These are phyloP conservation scores for Tirmania nivea DNA, from an alignment of 495 filamentous ascomycete species.

Conservation along the genomic window DNA sequence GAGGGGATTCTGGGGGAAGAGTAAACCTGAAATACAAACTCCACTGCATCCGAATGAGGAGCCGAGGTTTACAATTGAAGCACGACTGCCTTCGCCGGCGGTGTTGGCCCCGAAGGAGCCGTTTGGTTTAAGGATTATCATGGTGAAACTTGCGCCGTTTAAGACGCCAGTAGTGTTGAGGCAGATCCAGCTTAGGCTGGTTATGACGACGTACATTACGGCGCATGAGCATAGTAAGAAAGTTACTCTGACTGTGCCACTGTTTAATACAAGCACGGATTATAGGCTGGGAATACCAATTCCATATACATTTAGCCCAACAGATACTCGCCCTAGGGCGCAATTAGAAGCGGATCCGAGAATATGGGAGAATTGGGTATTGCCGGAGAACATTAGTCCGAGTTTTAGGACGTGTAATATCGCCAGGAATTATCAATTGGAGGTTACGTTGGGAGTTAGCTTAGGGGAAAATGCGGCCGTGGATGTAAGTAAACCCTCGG, in stretches of 20 bases:
- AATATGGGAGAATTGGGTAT: constrained; percentile 43
- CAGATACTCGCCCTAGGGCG: constrained; percentile 34
- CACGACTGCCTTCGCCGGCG: constrained; percentile 65
- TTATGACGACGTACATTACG: constrained; percentile 54
- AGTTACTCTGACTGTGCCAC: constrained; percentile 28
- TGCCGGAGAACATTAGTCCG: constrained; percentile 71
- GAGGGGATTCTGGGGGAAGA: constrained; percentile 4
- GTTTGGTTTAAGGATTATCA: constrained; percentile 56
- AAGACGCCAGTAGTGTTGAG: constrained; percentile 47
- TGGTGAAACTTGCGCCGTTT: constrained; percentile 46
- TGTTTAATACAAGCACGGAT: constrained; percentile 2
- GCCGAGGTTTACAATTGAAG: constrained; percentile 44
- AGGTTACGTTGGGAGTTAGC: constrained; percentile 50
- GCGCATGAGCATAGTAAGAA: constrained; percentile 47
- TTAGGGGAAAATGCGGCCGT: constrained; percentile 22
- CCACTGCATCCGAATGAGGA: constrained; percentile 12
- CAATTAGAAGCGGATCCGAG: constrained; percentile 42
- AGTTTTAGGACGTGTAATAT: constrained; percentile 82
- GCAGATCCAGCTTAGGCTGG: constrained; percentile 55
- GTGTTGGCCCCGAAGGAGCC: constrained; percentile 76
- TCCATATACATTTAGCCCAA: constrained; percentile 4
- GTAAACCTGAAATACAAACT: neutral
- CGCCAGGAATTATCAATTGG: constrained; percentile 54
- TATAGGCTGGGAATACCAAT: constrained; percentile 5
- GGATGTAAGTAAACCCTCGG: constrained; percentile 26